These are phyloP conservation scores for Penicillium hesseltinei DNA, from an alignment of 2,329 filamentous ascomycete species.

Conservation along the genomic window DNA sequence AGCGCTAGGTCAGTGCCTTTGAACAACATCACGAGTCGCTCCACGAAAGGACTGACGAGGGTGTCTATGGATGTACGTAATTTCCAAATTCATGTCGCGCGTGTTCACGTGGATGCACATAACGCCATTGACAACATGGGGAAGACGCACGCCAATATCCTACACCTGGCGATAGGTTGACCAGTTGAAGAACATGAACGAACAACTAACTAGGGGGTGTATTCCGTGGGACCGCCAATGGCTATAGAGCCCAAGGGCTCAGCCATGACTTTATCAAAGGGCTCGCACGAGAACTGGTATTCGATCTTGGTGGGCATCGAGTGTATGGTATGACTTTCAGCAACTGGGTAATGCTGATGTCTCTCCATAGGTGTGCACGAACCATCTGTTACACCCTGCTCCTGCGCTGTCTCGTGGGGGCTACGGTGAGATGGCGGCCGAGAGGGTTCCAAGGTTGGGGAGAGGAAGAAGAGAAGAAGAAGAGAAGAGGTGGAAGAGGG, in stretches of 20 bases:
- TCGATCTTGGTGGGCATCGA: not conserved
- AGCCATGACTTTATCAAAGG: not conserved
- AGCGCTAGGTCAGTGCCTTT: not conserved
- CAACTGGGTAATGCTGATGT: not conserved
- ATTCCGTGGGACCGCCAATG: not conserved
- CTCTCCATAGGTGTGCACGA: not conserved
- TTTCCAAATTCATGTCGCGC: too few species aligned
- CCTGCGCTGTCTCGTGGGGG: not conserved
- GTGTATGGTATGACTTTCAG: not conserved
- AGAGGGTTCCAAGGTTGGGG: not conserved
- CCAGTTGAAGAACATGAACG: too few species aligned
- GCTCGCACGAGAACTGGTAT: not conserved
- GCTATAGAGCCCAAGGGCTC: not conserved
- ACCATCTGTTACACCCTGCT: not conserved
- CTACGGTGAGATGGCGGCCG: not conserved
- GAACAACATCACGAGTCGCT: not conserved
- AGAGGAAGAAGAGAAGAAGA: not conserved
- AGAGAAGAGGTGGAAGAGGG: not conserved
- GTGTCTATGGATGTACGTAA: not conserved
- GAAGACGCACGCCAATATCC: not conserved
- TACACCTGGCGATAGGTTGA: too few species aligned
- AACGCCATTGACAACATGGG: not conserved
- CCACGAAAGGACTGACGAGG: not conserved
- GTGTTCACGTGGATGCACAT: not conserved
- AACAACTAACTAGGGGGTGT: not conserved